phyloP scores from a whole-genome alignment of 257 asterid species.

The Coffea canephora region DNA sequence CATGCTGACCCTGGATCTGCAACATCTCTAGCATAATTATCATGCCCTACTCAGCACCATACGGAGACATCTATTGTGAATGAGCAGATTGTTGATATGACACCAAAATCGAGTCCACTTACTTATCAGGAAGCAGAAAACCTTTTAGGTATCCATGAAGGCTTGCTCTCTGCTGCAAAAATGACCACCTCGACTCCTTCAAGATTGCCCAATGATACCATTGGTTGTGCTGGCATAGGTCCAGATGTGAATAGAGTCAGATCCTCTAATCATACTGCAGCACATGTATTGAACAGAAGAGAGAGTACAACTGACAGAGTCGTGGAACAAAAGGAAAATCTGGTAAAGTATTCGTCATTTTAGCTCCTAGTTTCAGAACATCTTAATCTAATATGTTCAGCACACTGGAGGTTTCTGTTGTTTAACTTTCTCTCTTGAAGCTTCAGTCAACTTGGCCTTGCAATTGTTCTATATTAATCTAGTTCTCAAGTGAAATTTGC shows the following conservation, averaged over 20 bases:
- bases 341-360: constrained; percentile 31
- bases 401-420: neutral
- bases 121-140: constrained; percentile 24
- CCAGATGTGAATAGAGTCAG: constrained; percentile 27
- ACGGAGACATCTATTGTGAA: constrained; percentile 23
- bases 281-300: constrained; percentile 24
- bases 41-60: constrained; percentile 35
- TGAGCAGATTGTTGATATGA: constrained; percentile 32
- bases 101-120: constrained; percentile 11
- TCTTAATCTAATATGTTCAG: neutral
- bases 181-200: constrained; percentile 29
- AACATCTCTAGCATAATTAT: constrained; percentile 40
- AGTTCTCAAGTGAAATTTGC: neutral
- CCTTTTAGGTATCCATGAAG: constrained; percentile 24
- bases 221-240: constrained; percentile 30
- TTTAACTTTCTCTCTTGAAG: neutral
- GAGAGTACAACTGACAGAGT: constrained; percentile 34
- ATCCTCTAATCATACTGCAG: constrained; percentile 30
- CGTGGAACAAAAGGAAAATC: constrained; percentile 42
- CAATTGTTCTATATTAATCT: neutral
- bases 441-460: neutral
- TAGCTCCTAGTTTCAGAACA: neutral
- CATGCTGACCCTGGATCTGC: constrained; percentile 50
- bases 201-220: constrained; percentile 24
- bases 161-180: constrained; percentile 31